Conservation (phyloP, 306 rosid genomes). For the Rosa chinensis region DNA sequence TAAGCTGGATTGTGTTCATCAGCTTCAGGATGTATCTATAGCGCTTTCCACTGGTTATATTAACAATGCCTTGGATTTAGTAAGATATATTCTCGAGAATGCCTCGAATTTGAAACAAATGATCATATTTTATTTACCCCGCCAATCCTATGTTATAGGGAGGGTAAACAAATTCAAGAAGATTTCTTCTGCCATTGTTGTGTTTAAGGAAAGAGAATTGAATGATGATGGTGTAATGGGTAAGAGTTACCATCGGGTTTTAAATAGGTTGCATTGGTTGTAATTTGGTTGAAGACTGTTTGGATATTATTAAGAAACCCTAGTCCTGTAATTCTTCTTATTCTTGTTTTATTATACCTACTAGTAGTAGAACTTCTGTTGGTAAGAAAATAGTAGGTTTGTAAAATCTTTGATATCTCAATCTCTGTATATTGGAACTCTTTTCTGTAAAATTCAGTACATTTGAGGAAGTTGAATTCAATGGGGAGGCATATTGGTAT, state of each 20-base stretch:
- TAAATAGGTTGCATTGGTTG: neutral
- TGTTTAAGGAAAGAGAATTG: neutral
- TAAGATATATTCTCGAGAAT: neutral
- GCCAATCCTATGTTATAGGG: neutral
- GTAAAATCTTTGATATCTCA: too few species aligned
- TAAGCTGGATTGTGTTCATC: neutral
- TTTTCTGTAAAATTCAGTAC: too few species aligned
- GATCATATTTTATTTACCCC: neutral
- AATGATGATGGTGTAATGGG: neutral
- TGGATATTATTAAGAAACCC: neutral
- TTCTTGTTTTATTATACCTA: too few species aligned
- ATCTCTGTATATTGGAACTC: too few species aligned
- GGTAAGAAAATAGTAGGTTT: too few species aligned
- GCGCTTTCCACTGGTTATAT: neutral
- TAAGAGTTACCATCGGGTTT: neutral
- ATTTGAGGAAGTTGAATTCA: too few species aligned
- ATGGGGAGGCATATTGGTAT: too few species aligned
- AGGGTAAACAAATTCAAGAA: neutral
- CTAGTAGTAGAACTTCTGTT: too few species aligned
- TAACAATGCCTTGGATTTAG: neutral
- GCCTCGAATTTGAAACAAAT: neutral
- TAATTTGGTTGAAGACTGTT: neutral
- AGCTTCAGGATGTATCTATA: slow-evolving; percentile 1
- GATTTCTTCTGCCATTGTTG: neutral
- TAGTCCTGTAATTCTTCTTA: neutral